Evolutionary conservation across 2,329 filamentous ascomycete genomes (phyloP).

Genomic region (Cytospora schulzeri): DNA sequence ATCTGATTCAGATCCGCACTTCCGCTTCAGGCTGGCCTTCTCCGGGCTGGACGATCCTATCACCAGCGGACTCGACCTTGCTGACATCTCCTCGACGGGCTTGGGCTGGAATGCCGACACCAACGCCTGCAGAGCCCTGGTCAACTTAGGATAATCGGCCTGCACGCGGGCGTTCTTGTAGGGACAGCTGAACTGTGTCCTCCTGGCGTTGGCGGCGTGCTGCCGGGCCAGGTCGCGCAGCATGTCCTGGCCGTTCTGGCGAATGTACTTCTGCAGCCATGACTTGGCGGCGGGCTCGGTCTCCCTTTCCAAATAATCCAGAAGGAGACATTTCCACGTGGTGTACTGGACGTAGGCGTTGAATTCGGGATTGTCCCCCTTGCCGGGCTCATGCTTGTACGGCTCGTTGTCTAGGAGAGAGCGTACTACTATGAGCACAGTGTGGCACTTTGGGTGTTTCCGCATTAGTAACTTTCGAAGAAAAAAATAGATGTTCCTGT

Average conservation of each 20-base stretch:
- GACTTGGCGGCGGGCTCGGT: background rate
- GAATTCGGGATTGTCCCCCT: conserved; percentile 15
- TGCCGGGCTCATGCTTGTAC: conserved; percentile 27
- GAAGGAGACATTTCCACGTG: conserved; percentile 19
- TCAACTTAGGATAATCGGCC: background rate
- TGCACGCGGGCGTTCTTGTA: background rate
- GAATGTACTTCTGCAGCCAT: background rate
- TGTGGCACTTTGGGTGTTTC: background rate
- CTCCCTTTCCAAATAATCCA: conserved; percentile 1
- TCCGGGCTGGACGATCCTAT: background rate
- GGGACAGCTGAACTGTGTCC: background rate
- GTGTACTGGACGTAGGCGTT: conserved; percentile 20
- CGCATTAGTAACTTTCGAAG: background rate
- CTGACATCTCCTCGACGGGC: background rate
- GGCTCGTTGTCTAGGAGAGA: conserved; percentile 29
- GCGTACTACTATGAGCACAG: conserved; percentile 28
- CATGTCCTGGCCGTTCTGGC: background rate
- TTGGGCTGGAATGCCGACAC: background rate
- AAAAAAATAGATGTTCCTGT: no score
- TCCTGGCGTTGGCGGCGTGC: background rate
- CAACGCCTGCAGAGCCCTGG: background rate
- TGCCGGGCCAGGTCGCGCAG: background rate
- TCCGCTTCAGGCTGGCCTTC: background rate
- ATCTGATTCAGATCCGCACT: background rate
- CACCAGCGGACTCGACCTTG: background rate